These are phyloP conservation scores for Globisporangium ultimum DNA, from an alignment of 352 stramenopile species.

Conservation along the genomic window DNA sequence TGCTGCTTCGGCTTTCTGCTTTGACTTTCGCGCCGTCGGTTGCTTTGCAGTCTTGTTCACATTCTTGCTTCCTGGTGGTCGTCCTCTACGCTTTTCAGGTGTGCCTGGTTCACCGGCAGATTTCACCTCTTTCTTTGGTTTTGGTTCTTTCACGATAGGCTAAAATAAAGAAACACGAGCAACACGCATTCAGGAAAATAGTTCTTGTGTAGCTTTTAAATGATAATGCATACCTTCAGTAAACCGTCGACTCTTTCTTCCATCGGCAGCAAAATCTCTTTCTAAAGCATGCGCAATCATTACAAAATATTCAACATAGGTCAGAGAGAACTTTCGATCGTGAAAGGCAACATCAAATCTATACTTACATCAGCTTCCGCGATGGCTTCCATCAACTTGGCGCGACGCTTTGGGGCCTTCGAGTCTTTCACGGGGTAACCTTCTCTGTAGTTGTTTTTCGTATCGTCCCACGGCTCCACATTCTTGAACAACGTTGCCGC, in stretches of 20 bases:
- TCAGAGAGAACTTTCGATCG: not conserved
- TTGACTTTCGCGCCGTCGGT: slow-evolving; percentile 12
- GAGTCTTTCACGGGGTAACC: slow-evolving; percentile 64
- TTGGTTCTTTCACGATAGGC: slow-evolving; percentile 13
- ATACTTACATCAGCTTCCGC: slow-evolving; percentile 57
- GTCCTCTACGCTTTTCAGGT: slow-evolving; percentile 44
- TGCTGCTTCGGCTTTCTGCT: slow-evolving; percentile 24
- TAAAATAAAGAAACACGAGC: not conserved
- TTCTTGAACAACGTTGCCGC: slow-evolving; percentile 56
- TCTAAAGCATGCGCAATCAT: slow-evolving; percentile 26
- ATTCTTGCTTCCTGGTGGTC: slow-evolving; percentile 32
- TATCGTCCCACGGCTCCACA: slow-evolving; percentile 73
- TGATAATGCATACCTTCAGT: slow-evolving; percentile 26
- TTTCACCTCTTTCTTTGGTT: slow-evolving; percentile 18
- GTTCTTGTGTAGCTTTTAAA: too few relatives aligned
- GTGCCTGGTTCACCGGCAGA: slow-evolving; percentile 13
- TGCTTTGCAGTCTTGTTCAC: slow-evolving; percentile 29
- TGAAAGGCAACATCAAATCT: slow-evolving; percentile 1
- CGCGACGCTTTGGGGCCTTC: slow-evolving; percentile 70
- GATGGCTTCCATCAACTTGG: slow-evolving; percentile 63
- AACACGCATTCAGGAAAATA: too few relatives aligned
- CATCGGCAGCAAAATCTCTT: slow-evolving; percentile 52
- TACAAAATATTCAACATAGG: slow-evolving; percentile 1
- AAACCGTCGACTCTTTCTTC: slow-evolving; percentile 54
- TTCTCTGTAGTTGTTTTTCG: slow-evolving; percentile 58